Evolutionary conservation across 2,329 filamentous ascomycete genomes (phyloP).

Genomic region (Cladophialophora yegresii): DNA sequence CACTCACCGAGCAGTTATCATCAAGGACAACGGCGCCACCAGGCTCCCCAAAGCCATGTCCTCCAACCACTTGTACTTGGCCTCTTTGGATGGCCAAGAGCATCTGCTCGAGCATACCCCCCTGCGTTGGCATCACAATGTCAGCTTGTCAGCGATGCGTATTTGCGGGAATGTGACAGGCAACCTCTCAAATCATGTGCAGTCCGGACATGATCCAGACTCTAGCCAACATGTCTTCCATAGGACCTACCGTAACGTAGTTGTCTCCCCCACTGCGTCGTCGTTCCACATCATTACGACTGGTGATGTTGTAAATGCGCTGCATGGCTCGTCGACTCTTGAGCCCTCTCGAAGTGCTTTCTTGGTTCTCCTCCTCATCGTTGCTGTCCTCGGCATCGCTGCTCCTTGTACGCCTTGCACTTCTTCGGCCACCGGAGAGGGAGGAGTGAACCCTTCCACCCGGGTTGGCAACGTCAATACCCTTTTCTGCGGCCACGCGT

Average conservation of each 20-base stretch:
- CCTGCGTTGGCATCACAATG: constrained; percentile 40
- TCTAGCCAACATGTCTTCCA: constrained; percentile 35
- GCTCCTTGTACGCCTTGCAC: constrained; percentile 27
- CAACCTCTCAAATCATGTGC: constrained; percentile 28
- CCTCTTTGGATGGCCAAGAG: constrained; percentile 47
- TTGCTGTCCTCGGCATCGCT: constrained; percentile 27
- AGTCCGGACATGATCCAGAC: constrained; percentile 34
- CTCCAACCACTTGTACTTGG: constrained; percentile 38
- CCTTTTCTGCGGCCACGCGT: constrained; percentile 59
- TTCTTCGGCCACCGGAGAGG: constrained; percentile 38
- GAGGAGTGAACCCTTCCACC: constrained; percentile 44
- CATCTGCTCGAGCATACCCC: constrained; percentile 51
- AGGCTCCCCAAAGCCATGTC: constrained; percentile 39
- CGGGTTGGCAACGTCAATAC: constrained; percentile 59
- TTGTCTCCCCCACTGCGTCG: constrained; percentile 60
- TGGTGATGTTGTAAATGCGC: constrained; percentile 62
- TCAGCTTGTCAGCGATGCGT: constrained; percentile 28
- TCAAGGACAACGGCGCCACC: constrained; percentile 45
- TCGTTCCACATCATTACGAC: constrained; percentile 62
- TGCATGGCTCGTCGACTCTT: constrained; percentile 61
- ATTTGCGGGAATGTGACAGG: constrained; percentile 1
- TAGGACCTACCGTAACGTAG: constrained; percentile 55
- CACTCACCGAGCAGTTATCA: constrained; percentile 49
- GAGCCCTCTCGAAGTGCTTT: constrained; percentile 46
- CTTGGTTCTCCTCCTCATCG: constrained; percentile 12